Conservation (phyloP, 2,329 filamentous ascomycete species). For the Monosporascus sp. region DNA sequence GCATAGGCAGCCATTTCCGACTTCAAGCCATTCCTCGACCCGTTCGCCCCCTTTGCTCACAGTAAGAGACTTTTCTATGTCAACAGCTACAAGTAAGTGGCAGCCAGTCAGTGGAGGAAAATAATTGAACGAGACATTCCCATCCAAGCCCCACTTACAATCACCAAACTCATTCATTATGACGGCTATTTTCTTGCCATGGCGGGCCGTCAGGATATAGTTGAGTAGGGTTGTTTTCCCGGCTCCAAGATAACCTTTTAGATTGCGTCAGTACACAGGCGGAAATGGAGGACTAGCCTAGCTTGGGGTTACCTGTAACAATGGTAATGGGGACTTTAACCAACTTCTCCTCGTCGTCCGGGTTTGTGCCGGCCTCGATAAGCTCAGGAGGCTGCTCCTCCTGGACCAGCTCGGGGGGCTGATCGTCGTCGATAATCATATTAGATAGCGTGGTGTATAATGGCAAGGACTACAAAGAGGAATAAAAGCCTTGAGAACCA, state of each 20-base stretch:
- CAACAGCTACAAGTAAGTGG: conserved; percentile 54
- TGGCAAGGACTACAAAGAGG: neutral
- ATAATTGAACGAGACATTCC: no score
- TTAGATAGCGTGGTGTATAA: conserved; percentile 5
- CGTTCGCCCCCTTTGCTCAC: conserved; percentile 78
- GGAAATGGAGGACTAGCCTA: neutral
- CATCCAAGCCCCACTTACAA: conserved; percentile 46
- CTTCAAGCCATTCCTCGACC: conserved; percentile 90
- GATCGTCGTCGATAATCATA: conserved; percentile 63
- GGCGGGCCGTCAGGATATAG: conserved; percentile 89
- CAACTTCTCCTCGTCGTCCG: conserved; percentile 43
- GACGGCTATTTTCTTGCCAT: conserved; percentile 97
- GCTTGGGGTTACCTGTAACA: conserved; percentile 59
- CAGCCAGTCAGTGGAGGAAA: conserved; percentile 5
- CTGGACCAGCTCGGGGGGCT: conserved; percentile 59
- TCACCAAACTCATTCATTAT: conserved; percentile 93
- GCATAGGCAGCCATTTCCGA: conserved; percentile 95
- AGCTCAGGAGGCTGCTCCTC: conserved; percentile 22
- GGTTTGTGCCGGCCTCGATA: conserved; percentile 23
- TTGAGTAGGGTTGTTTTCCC: conserved; percentile 95
- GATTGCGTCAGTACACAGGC: conserved; percentile 2
- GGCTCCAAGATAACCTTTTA: conserved; percentile 82
- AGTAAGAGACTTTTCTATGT: conserved; percentile 94
- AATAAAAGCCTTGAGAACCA: neutral
- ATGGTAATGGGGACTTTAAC: conserved; percentile 79